Evolutionary conservation across 2,329 filamentous ascomycete genomes (phyloP).

Genomic region (Cucurbitaria berberidis): DNA sequence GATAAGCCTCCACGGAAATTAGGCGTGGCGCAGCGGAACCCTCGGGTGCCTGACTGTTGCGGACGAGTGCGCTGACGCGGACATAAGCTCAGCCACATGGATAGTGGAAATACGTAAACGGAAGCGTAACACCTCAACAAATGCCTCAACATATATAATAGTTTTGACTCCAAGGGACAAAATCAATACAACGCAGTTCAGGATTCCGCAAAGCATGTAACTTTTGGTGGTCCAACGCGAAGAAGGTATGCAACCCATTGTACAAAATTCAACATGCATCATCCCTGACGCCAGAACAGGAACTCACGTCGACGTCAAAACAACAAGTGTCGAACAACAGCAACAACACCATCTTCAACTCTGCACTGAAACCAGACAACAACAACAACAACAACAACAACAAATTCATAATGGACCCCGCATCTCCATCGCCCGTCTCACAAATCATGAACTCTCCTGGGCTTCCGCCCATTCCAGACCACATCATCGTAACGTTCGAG

Average conservation of each 20-base stretch:
- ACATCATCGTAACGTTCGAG: slow-evolving; percentile 37
- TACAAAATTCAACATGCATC: background rate
- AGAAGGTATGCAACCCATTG: background rate
- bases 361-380: background rate
- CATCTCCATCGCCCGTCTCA: slow-evolving; percentile 10
- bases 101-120: background rate
- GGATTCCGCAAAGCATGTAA: background rate
- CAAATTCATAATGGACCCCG: slow-evolving; percentile 1
- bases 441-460: slow-evolving; percentile 8
- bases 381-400: background rate
- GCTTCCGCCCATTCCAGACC: slow-evolving; percentile 28
- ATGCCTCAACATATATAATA: background rate
- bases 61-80: slow-evolving; percentile 1
- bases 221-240: background rate
- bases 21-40: slow-evolving; percentile 1
- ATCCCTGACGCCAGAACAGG: background rate
- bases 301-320: background rate
- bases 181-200: background rate
- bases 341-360: background rate
- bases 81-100: background rate
- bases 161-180: background rate
- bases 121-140: no score
- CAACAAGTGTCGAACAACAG: background rate
- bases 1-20: background rate
- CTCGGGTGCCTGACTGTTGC: slow-evolving; percentile 1